These are phyloP conservation scores for Leccinum subspadiceum DNA, from an alignment of 1,284 basidiomycete genomes.

Conservation along the genomic window DNA sequence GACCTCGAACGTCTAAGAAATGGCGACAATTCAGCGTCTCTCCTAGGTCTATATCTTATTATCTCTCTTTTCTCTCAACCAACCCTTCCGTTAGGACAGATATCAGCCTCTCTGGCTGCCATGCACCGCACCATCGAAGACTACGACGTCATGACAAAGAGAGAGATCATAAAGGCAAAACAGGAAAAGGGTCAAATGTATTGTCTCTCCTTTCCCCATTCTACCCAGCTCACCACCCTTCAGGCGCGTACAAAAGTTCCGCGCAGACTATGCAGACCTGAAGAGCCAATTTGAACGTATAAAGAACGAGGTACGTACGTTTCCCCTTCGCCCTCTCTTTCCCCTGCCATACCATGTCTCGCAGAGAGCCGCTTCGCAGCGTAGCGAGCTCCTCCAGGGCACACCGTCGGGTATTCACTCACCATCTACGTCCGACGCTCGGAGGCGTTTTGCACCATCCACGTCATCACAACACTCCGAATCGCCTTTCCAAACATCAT, in stretches of 20 bases:
- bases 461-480: constrained; percentile 54
- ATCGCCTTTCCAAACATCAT: constrained; percentile 69
- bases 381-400: constrained; percentile 57
- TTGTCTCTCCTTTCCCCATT: constrained; percentile 25
- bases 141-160: constrained; percentile 92
- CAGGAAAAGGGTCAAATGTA: constrained; percentile 93
- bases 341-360: neutral
- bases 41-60: constrained; percentile 62
- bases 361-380: constrained; percentile 56
- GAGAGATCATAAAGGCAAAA: constrained; percentile 92
- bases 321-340: neutral
- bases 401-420: constrained; percentile 49
- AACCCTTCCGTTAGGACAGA: constrained; percentile 71
- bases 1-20: constrained; percentile 80
- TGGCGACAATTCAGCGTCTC: constrained; percentile 77
- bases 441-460: constrained; percentile 54
- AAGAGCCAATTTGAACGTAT: constrained; percentile 67
- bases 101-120: constrained; percentile 89
- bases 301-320: constrained; percentile 47
- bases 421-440: constrained; percentile 48
- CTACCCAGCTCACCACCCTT: constrained; percentile 5
- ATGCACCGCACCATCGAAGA: constrained; percentile 92
- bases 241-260: constrained; percentile 83
- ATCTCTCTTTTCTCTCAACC: constrained; percentile 2
- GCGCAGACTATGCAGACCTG: constrained; percentile 71